These are phyloP conservation scores for Rhodotorula sp. DNA, from an alignment of 1,284 basidiomycete species.

Conservation along the genomic window DNA sequence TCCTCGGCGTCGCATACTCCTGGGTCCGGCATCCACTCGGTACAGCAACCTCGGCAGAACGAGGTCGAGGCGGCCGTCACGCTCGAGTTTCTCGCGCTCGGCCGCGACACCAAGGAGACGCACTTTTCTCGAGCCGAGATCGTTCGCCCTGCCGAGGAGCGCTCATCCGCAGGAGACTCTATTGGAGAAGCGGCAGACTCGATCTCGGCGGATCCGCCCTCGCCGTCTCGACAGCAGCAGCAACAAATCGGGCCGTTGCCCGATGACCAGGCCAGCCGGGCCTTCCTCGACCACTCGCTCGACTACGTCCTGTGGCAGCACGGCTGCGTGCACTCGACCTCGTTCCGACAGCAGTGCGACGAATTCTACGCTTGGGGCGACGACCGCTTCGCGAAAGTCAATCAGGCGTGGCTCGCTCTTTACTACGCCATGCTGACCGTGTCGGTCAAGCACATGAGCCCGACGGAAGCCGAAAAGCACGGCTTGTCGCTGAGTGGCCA, in stretches of 20 bases:
- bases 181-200: neutral
- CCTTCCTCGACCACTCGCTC: conserved; percentile 28
- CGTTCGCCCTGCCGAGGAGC: conserved; percentile 11
- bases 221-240: neutral
- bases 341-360: conserved; percentile 25
- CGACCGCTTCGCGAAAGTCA: conserved; percentile 17
- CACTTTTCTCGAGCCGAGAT: conserved; percentile 33
- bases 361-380: conserved; percentile 31
- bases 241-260: conserved; percentile 1
- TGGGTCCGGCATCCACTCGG: neutral
- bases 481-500: conserved; percentile 3
- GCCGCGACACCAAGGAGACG: conserved; percentile 36
- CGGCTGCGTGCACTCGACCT: conserved; percentile 16
- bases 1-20: neutral
- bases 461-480: conserved; percentile 5
- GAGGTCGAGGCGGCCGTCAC: conserved; percentile 39
- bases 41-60: conserved; percentile 10
- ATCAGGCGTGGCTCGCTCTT: conserved; percentile 36
- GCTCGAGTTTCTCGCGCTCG: conserved; percentile 39
- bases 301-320: conserved; percentile 36
- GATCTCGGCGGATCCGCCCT: neutral
- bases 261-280: neutral
- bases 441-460: conserved; percentile 34
- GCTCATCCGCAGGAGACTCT: neutral
- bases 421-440: conserved; percentile 33